Conservation (phyloP, 371 early-diverging fungal genomes). For the Circinella minor region DNA sequence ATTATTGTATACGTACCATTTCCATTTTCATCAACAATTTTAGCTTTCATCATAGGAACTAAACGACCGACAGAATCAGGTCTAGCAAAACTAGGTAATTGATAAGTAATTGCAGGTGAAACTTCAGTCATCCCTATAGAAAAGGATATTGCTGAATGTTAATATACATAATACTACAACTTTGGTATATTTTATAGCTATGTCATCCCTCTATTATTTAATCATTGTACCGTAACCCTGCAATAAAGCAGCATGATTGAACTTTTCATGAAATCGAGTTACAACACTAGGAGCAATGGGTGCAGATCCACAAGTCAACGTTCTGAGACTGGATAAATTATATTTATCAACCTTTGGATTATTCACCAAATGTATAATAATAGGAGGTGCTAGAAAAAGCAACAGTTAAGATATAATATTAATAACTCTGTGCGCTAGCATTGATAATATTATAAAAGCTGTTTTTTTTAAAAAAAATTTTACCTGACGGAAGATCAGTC, state of each 20-base stretch:
- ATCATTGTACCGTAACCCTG: constrained; percentile 10
- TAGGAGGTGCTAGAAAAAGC: constrained; percentile 70
- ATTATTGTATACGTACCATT: constrained; percentile 72
- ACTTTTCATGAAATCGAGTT: constrained; percentile 1
- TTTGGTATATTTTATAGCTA: no score
- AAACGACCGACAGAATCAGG: constrained; percentile 74
- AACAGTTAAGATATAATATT: no score
- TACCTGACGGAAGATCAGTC: constrained; percentile 36
- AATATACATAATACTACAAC: no score
- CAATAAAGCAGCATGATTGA: background rate
- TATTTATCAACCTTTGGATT: constrained; percentile 63
- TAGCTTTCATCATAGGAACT: constrained; percentile 56
- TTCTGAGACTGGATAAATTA: constrained; percentile 59
- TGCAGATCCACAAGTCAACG: constrained; percentile 72
- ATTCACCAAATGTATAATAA: constrained; percentile 61
- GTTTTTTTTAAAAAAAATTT: no score
- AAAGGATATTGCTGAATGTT: no score
- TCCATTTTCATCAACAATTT: constrained; percentile 48
- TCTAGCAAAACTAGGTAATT: constrained; percentile 14
- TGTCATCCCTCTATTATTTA: no score
- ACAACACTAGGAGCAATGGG: constrained; percentile 37
- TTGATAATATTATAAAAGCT: no score
- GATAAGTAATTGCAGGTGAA: constrained; percentile 20
- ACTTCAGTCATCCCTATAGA: background rate
- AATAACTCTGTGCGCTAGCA: no score